These are phyloP conservation scores for Pulveroboletus sp. DNA, from an alignment of 768 basidiomycete genomes.

Conservation along the genomic window DNA sequence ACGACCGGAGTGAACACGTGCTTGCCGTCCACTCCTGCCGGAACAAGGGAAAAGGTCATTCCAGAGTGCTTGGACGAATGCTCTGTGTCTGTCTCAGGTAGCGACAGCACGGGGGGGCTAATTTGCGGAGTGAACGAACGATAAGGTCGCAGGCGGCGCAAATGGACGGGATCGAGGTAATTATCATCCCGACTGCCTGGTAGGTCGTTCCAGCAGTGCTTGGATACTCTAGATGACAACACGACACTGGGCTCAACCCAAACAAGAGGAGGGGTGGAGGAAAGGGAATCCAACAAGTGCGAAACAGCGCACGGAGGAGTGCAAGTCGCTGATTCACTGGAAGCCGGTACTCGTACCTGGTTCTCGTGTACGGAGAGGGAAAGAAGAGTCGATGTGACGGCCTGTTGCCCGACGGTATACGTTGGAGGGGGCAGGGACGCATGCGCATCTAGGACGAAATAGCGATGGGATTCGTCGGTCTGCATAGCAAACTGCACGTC, in stretches of 20 bases:
- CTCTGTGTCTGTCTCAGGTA: neutral
- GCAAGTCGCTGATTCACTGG: neutral
- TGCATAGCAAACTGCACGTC: slow-evolving; percentile 18
- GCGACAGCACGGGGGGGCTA: slow-evolving; percentile 9
- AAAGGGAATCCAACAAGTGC: slow-evolving; percentile 4
- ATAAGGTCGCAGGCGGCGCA: neutral
- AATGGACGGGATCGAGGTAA: neutral
- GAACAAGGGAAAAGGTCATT: slow-evolving; percentile 13
- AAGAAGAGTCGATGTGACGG: neutral
- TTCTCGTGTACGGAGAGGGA: neutral
- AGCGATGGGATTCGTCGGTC: slow-evolving; percentile 7
- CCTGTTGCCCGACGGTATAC: slow-evolving; percentile 3
- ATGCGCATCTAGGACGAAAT: slow-evolving; percentile 9
- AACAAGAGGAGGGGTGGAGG: neutral
- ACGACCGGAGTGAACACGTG: slow-evolving; percentile 16
- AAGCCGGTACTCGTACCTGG: neutral
- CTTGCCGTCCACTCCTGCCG: slow-evolving; percentile 10
- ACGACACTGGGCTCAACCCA: neutral
- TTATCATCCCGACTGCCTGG: neutral
- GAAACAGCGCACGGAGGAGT: slow-evolving; percentile 3
- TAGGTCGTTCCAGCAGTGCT: neutral
- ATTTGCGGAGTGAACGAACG: slow-evolving; percentile 16
- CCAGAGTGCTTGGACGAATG: slow-evolving; percentile 17
- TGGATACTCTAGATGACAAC: neutral
- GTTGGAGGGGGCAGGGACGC: neutral